phyloP scores from a whole-genome alignment of 495 filamentous ascomycete species.

The Tuber aestivum region DNA sequence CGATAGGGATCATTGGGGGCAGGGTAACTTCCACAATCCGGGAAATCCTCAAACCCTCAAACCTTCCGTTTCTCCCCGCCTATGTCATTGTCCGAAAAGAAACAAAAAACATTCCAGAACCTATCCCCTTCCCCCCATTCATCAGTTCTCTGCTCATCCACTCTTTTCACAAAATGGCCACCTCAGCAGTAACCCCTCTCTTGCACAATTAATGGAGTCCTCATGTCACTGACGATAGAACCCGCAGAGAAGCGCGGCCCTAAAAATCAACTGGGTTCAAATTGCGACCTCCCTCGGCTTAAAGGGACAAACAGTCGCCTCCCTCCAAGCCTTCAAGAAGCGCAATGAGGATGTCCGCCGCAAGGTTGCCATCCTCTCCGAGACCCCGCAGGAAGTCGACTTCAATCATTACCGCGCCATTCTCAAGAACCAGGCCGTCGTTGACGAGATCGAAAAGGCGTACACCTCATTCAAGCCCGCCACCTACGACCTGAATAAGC shows the following conservation, averaged over 20 bases:
- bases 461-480: conserved; percentile 83
- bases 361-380: conserved; percentile 70
- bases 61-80: neutral
- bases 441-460: conserved; percentile 94
- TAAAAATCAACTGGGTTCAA: conserved; percentile 98
- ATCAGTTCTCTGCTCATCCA: conserved; percentile 19
- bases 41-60: neutral
- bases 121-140: neutral
- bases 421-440: conserved; percentile 88
- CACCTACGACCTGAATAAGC: conserved; percentile 80
- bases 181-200: conserved; percentile 27
- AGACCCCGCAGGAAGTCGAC: conserved; percentile 77
- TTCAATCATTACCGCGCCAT: conserved; percentile 83
- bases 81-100: conserved; percentile 17
- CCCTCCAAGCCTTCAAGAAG: conserved; percentile 96
- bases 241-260: conserved; percentile 86
- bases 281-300: conserved; percentile 87
- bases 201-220: neutral
- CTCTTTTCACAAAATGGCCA: conserved; percentile 23
- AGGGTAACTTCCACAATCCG: neutral
- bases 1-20: neutral
- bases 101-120: neutral
- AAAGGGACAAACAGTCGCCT: conserved; percentile 82
- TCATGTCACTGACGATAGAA: conserved; percentile 24
- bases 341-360: conserved; percentile 98